These are phyloP conservation scores for Chrysoporthe austroafricana DNA, from an alignment of 2,329 filamentous ascomycete species.

Conservation along the genomic window DNA sequence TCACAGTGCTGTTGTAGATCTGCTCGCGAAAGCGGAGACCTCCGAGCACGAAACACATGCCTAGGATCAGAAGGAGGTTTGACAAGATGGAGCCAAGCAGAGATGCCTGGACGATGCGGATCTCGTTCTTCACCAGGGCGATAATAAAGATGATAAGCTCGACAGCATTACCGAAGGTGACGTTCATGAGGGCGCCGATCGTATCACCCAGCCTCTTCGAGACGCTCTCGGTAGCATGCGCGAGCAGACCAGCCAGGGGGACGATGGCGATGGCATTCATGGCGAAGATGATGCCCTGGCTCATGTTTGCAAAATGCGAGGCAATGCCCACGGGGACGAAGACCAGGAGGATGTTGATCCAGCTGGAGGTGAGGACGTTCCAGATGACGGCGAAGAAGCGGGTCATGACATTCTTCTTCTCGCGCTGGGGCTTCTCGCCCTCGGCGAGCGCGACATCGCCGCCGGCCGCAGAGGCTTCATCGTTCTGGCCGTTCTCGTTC, in stretches of 20 bases:
- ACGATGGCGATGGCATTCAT: conserved; percentile 78
- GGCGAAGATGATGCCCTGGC: conserved; percentile 68
- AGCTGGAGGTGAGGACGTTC: conserved; percentile 63
- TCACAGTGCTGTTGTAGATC: conserved; percentile 94
- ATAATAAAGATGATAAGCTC: conserved; percentile 73
- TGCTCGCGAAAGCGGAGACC: conserved; percentile 86
- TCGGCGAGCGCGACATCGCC: neutral
- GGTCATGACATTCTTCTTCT: conserved; percentile 30
- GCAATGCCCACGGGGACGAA: conserved; percentile 80
- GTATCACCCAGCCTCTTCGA: conserved; percentile 74
- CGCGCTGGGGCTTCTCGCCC: conserved; percentile 24
- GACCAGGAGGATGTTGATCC: conserved; percentile 73
- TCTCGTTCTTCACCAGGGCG: conserved; percentile 62
- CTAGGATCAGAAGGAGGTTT: conserved; percentile 85
- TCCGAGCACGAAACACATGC: conserved; percentile 88
- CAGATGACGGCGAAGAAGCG: conserved; percentile 50
- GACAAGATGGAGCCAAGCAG: conserved; percentile 87
- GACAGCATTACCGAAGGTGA: conserved; percentile 79
- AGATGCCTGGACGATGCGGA: conserved; percentile 89
- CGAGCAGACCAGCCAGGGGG: conserved; percentile 72
- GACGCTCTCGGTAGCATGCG: conserved; percentile 76
- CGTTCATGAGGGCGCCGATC: conserved; percentile 73
- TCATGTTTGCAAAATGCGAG: conserved; percentile 56
- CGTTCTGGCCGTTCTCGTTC: conserved; percentile 1
- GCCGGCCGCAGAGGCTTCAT: conserved; percentile 11